phyloP scores from a whole-genome alignment of 2,329 filamentous ascomycete species.

The Colletotrichum musicola region DNA sequence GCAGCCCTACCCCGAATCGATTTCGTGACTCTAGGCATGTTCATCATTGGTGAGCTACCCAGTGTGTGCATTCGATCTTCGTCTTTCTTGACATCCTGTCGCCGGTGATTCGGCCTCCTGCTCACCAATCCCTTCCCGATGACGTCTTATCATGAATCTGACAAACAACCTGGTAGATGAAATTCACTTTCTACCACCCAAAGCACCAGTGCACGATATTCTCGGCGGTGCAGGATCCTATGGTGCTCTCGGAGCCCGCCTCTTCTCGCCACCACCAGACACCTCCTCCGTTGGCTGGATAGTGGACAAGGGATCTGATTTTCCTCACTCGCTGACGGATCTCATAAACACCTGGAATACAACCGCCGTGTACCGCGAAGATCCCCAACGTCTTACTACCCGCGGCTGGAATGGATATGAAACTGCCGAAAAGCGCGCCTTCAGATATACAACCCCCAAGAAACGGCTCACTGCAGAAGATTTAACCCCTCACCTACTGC shows the following conservation, averaged over 20 bases:
- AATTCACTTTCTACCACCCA: conserved; percentile 84
- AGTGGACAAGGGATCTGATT: conserved; percentile 90
- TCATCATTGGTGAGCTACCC: conserved; percentile 73
- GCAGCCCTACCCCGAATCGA: conserved; percentile 57
- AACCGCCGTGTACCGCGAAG: conserved; percentile 75
- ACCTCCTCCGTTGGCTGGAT: conserved; percentile 87
- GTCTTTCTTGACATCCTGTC: neutral
- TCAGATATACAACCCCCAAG: conserved; percentile 91
- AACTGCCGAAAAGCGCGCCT: conserved; percentile 75
- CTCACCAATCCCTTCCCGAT: neutral
- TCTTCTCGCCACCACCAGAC: conserved; percentile 79
- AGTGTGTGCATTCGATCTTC: neutral
- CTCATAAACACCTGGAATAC: conserved; percentile 83
- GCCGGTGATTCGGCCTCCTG: neutral
- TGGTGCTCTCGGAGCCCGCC: conserved; percentile 86
- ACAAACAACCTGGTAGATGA: conserved; percentile 73
- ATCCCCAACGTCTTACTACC: conserved; percentile 80
- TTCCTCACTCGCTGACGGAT: conserved; percentile 74
- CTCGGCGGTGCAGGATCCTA: conserved; percentile 92
- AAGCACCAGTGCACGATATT: conserved; percentile 77
- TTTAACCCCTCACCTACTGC: conserved; percentile 74
- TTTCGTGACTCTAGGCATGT: conserved; percentile 80
- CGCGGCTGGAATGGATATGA: conserved; percentile 94
- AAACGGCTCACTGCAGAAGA: conserved; percentile 81
- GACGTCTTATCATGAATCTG: neutral